Evolutionary conservation across 192 early-diverging fungal species (phyloP).

Genomic region (Coemansia sp.): DNA sequence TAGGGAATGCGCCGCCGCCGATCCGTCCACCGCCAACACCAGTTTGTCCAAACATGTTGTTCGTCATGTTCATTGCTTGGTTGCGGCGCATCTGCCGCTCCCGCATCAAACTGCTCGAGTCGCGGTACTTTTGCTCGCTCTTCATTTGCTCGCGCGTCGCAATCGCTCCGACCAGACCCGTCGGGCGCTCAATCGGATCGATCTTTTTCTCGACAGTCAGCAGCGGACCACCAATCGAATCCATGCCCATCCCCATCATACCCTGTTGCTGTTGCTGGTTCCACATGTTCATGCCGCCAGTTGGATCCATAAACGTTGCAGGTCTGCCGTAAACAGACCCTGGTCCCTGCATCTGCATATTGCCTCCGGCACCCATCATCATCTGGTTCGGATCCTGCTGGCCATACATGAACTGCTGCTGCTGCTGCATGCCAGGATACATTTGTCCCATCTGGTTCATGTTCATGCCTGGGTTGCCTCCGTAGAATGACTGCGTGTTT

Average conservation of each 20-base stretch:
- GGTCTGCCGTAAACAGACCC: slow-evolving; percentile 34
- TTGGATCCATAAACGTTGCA: slow-evolving; percentile 45
- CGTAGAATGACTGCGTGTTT: slow-evolving; percentile 48
- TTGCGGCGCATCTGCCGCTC: slow-evolving; percentile 59
- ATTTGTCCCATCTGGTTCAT: slow-evolving; percentile 32
- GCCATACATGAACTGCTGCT: slow-evolving; percentile 34
- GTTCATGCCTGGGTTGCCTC: slow-evolving; percentile 15
- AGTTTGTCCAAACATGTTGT: slow-evolving; percentile 20
- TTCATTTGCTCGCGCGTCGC: slow-evolving; percentile 59
- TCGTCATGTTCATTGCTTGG: slow-evolving; percentile 50
- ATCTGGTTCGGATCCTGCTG: slow-evolving; percentile 32
- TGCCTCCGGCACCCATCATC: slow-evolving; percentile 31
- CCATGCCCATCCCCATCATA: slow-evolving; percentile 42
- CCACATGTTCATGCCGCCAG: slow-evolving; percentile 36
- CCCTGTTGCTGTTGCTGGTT: slow-evolving; percentile 40
- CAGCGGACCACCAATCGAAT: slow-evolving; percentile 47
- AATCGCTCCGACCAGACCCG: slow-evolving; percentile 58
- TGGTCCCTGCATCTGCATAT: slow-evolving; percentile 44
- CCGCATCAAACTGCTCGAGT: slow-evolving; percentile 57
- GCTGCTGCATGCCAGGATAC: slow-evolving; percentile 36
- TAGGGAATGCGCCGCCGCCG: slow-evolving; percentile 36
- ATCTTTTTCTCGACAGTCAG: slow-evolving; percentile 55
- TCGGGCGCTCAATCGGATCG: slow-evolving; percentile 52
- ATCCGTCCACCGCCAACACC: slow-evolving; percentile 13
- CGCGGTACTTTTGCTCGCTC: slow-evolving; percentile 59